Evolutionary conservation across 2,329 filamentous ascomycete genomes (phyloP), one percentile per base, ranked within the genome.

Genomic region (Dactylella cylindrospora): DNA sequence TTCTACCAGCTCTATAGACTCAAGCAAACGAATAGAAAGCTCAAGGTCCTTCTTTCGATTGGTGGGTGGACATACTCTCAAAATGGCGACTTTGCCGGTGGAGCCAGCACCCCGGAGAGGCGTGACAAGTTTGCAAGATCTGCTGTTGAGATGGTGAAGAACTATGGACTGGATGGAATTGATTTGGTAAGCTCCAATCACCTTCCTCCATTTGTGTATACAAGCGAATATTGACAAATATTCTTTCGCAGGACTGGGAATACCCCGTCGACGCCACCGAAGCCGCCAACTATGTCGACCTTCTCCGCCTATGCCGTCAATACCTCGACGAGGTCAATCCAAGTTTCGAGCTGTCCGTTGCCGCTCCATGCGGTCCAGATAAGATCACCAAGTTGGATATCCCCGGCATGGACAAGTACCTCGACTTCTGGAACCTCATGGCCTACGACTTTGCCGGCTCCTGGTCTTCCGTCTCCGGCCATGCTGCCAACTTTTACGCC

Each of bases 381-480:
- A 84, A 86, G 73, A 84, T 81, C 72, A 71, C 78, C 57, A 83
- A 80, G 68, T 75, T 87, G 50, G 77, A 85, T 67, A 73, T 87
- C n/a, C 59, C 72, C 0, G 80, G 73, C 54, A 86, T 87, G 84
- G 82, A 87, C 70, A 72, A 70, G 9, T 78, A 81, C 53, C 76
- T 88, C 1, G 84, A 87, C 73, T 87, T 87, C 71, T 87, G 84
- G 84, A 87, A 87, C 71, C 73, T 90, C 33, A 95, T 95, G 89
- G 86, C 86, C 1, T 95, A 95, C 73, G 89, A 95, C 74, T 94
- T 67, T 71, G 84, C 89, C 4, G 91, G 91, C 0, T 85, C 83
- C 2, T 96, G 90, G 89, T 87, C 90, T 69, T 68, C 74, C 2
- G 71, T 70, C 2, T 77, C 87, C 0, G 89, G 85, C 3, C 90